Base-by-base conservation (phyloP, 768 basidiomycete species). In the Xerocomus potaroensis region DNA sequence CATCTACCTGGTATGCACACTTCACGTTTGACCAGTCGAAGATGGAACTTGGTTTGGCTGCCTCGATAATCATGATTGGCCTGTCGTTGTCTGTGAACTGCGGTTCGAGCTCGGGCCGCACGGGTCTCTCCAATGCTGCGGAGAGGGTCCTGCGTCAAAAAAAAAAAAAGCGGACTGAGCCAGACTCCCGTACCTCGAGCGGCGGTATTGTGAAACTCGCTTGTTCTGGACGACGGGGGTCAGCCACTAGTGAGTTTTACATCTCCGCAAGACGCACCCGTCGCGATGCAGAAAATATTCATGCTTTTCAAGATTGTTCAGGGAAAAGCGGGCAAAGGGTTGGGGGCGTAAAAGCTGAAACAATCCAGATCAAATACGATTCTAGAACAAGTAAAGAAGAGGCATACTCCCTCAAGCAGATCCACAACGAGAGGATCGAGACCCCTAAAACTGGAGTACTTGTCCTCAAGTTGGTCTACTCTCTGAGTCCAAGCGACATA, bases 341-440 rank as follows among this genome's bases (percentile, higher is more conserved):
- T 41, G 38, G 18, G 47, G 31, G 6, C 38, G 32, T 29, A 63
- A 45, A 27, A 63, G 63, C 63, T 65, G 32, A 26, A 27, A 14
- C 0, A 8, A 1, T 18, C 18, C 15, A 35, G 15, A 40, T 59
- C 32, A 44, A 24, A 31, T 26, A 4, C 6, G 24, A 43, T 12
- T 26, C 21, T 8, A 35, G 27, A 26, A 42, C 5, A 14, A 18
- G 14, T 11, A 21, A 30, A 37, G 9, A 23, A 19, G 21, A 26
- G n/a, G 35, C 53, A 18, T 16, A 64, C 72, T 26, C 72, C 69
- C 26, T 53, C 47, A 6, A 74, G 45, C 3, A 75, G 47, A 43
- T 53, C 32, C 35, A 58, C 59, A 1, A 56, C 61, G 0, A 57
- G 40, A 9, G 48, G 37, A 14, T 55, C 50, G 15, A 73, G 43